Conservation (phyloP, 2,329 filamentous ascomycete genomes). For the Drechslerella coelobrocha region DNA sequence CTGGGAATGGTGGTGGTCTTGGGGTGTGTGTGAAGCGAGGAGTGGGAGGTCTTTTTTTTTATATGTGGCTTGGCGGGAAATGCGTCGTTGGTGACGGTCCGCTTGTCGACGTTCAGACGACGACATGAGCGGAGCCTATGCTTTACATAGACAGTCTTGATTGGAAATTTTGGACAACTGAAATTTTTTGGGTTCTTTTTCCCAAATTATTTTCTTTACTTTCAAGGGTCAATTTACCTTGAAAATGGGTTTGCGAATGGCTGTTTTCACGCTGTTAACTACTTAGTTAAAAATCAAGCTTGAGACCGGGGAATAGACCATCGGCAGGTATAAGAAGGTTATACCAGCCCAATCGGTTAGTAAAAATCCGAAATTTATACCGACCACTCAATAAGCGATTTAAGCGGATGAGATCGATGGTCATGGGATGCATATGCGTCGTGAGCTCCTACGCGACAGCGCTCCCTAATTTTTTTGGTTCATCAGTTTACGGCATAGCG, state of each 20-base stretch:
- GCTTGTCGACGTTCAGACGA: conserved; percentile 13
- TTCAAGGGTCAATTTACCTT: no score
- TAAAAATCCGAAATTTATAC: not conserved
- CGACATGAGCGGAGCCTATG: conserved; percentile 2
- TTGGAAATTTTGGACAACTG: not conserved
- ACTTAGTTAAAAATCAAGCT: no score
- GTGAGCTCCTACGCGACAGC: conserved; percentile 16
- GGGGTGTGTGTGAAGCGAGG: conserved; percentile 5
- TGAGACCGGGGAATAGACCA: no score
- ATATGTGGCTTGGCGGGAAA: conserved; percentile 43
- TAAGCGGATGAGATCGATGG: conserved; percentile 38
- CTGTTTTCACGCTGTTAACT: no score
- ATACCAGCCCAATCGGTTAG: not conserved
- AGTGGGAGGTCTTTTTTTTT: conserved; percentile 13
- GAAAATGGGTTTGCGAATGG: no score
- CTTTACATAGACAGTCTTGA: not conserved
- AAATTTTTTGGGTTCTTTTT: no score
- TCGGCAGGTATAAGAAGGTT: no score
- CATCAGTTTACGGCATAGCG: not conserved
- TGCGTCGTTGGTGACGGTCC: conserved; percentile 26
- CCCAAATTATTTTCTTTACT: no score
- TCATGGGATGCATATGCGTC: conserved; percentile 34
- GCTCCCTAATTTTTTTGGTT: not conserved
- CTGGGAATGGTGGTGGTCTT: not conserved
- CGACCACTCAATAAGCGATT: conserved; percentile 7